These are phyloP conservation scores for Cladosporium oxysporum DNA, from an alignment of 2,329 filamentous ascomycete species.

Conservation along the genomic window DNA sequence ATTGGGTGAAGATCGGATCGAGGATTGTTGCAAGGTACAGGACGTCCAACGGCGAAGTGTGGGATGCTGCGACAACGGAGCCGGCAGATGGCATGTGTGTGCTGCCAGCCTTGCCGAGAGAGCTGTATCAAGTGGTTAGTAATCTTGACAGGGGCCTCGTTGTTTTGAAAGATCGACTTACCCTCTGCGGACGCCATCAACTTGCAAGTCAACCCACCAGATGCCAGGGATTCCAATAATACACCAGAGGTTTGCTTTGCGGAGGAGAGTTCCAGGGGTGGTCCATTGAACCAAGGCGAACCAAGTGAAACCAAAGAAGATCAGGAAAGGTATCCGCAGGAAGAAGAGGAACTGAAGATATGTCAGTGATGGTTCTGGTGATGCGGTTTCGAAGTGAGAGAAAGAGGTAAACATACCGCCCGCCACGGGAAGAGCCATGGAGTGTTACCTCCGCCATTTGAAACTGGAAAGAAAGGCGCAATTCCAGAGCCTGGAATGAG, in stretches of 20 bases:
- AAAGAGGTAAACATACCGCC: constrained; percentile 27
- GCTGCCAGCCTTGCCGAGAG: constrained; percentile 68
- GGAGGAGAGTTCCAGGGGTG: constrained; percentile 66
- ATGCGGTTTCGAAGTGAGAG: background rate
- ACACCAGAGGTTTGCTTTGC: constrained; percentile 85
- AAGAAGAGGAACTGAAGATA: constrained; percentile 66
- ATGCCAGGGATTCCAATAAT: constrained; percentile 87
- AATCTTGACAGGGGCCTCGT: background rate
- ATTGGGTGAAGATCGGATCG: constrained; percentile 88
- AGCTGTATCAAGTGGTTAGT: constrained; percentile 42
- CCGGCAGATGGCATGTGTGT: constrained; percentile 72
- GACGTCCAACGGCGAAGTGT: constrained; percentile 89
- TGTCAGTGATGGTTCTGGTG: background rate
- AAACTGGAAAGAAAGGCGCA: constrained; percentile 87
- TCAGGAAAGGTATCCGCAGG: constrained; percentile 76
- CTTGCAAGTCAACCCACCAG: constrained; percentile 98
- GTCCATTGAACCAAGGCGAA: constrained; percentile 63
- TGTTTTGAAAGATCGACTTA: constrained; percentile 41
- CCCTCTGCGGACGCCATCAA: constrained; percentile 93
- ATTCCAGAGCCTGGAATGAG: constrained; percentile 77
- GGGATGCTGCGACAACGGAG: constrained; percentile 84
- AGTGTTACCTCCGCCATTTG: constrained; percentile 63
- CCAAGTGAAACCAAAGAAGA: constrained; percentile 55
- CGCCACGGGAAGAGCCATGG: constrained; percentile 57
- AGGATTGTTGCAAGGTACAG: constrained; percentile 95